These are phyloP conservation scores for Oxytropis ochrocephala DNA, from an alignment of 306 rosid genomes.

Conservation along the genomic window DNA sequence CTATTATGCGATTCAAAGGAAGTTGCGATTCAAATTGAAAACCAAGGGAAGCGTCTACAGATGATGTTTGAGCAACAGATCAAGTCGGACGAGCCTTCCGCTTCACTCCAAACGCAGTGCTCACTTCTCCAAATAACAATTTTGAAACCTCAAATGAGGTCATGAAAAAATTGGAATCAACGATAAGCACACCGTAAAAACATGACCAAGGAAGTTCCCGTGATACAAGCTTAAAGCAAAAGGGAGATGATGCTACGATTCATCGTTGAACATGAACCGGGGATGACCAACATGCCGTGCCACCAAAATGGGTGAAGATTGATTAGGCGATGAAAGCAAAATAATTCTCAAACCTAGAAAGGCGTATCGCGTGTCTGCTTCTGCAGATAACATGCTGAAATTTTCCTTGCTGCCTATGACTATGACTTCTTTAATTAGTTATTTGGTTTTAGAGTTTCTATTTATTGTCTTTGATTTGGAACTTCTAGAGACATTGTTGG, in stretches of 20 bases:
- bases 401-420: slow-evolving; percentile 11
- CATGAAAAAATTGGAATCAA: slow-evolving; percentile 17
- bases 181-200: not conserved
- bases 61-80: slow-evolving; percentile 78
- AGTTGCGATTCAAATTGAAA: slow-evolving; percentile 76
- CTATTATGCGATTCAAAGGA: slow-evolving; percentile 64
- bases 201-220: slow-evolving; percentile 24
- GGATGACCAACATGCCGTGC: slow-evolving; percentile 19
- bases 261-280: slow-evolving; percentile 16
- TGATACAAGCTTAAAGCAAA: slow-evolving; percentile 34
- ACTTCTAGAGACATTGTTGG: not conserved
- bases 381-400: slow-evolving; percentile 12
- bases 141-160: slow-evolving; percentile 25
- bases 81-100: slow-evolving; percentile 36
- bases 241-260: slow-evolving; percentile 26
- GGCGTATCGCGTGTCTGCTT: slow-evolving; percentile 4
- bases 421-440: not conserved
- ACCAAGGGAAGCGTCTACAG: slow-evolving; percentile 74
- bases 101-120: slow-evolving; percentile 9
- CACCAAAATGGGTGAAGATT: slow-evolving; percentile 59
- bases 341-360: not conserved
- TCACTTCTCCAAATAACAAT: slow-evolving; percentile 24
- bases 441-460: not conserved
- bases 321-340: slow-evolving; percentile 23
- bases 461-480: slow-evolving; percentile 8